Evolutionary conservation across 2,329 filamentous ascomycete species (phyloP), one percentile per base, ranked within the genome.

Genomic region (Diaporthe australafricana): DNA sequence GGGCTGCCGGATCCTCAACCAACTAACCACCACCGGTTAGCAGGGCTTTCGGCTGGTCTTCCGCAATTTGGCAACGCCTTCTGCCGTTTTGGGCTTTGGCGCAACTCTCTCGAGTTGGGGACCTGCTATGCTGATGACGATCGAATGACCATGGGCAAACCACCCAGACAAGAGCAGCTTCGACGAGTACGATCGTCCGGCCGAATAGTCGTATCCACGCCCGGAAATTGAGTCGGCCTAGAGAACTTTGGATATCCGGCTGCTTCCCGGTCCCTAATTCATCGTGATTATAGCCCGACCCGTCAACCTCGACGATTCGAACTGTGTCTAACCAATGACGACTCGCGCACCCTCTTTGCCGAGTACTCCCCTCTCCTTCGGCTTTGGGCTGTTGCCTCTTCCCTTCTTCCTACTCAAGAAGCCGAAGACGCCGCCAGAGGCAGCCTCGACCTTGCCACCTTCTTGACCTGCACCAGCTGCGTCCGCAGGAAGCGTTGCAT

Each of bases 311-410:
- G 56, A 52, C 14, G 55, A 38, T n/a, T 32, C 55, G 20, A 68
- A 60, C 17, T 52, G 55, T 40, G 65, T 66, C 57, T 73, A 93
- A 77, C 90, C 91, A 79, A 96, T 92, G 70, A 96, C 89, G 75
- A 94, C 92, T 80, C 96, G 88, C 14, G 96, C 95, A 20, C 96
- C 96, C 81, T 98, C 95, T 80, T 98, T 98, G 71, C 96, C 96
- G 72, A 99, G 80, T 9, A 99, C 95, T 72, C 96, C 96, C 70
- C 94, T 90, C 83, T 98, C 95, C 81, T 94, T 96, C 32, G 95
- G 95, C 84, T 98, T 98, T 1, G 96, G 96, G 80, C 95, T 98
- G 81, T 95, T 91, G 70, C 95, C 94, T 74, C 95, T 88, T 35
- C 95, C 94, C 85, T 94, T 98, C 84, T 97, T 98, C 78, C 95